Conservation (phyloP, 305 asterid genomes). For the Euphrasia arctica region DNA sequence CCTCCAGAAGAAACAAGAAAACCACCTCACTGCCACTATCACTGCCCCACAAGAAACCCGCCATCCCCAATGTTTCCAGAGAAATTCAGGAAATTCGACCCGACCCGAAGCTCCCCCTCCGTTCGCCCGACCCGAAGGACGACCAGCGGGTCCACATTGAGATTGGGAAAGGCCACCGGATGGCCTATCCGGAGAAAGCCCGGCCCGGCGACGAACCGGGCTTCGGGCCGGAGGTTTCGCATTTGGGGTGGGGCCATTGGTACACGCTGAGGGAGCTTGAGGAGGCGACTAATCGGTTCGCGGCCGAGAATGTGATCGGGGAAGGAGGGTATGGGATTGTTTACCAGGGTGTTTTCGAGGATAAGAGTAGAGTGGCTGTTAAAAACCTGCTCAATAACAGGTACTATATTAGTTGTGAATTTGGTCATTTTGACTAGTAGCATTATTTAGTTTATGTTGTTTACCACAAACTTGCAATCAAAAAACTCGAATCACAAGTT, state of each 20-base stretch:
- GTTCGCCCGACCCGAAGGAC: constrained; percentile 17
- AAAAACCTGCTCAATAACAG: constrained; percentile 89
- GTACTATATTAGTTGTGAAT: constrained; percentile 24
- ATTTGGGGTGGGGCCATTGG: constrained; percentile 98
- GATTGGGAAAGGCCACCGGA: constrained; percentile 61
- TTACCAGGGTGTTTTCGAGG: constrained; percentile 64
- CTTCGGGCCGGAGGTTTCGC: constrained; percentile 70
- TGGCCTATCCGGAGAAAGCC: constrained; percentile 46
- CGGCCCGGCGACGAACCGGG: constrained; percentile 35
- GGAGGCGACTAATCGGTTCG: constrained; percentile 62
- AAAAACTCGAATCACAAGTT: too few relatives aligned
- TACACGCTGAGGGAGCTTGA: constrained; percentile 88
- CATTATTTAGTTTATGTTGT: too few relatives aligned
- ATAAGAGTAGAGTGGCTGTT: constrained; percentile 63
- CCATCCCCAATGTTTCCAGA: constrained; percentile 59
- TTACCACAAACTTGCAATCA: too few relatives aligned
- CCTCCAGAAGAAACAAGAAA: constrained; percentile 46
- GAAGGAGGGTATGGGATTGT: constrained; percentile 97
- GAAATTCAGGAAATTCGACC: constrained; percentile 71
- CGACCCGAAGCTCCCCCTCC: constrained; percentile 37
- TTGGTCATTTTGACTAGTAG: too few relatives aligned
- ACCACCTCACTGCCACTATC: constrained; percentile 10
- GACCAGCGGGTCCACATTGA: constrained; percentile 50
- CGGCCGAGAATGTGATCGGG: constrained; percentile 78
- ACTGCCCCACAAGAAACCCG: constrained; percentile 35